These are phyloP conservation scores for Talaromyces albobiverticillius DNA, from an alignment of 2,329 filamentous ascomycete species.

Conservation along the genomic window DNA sequence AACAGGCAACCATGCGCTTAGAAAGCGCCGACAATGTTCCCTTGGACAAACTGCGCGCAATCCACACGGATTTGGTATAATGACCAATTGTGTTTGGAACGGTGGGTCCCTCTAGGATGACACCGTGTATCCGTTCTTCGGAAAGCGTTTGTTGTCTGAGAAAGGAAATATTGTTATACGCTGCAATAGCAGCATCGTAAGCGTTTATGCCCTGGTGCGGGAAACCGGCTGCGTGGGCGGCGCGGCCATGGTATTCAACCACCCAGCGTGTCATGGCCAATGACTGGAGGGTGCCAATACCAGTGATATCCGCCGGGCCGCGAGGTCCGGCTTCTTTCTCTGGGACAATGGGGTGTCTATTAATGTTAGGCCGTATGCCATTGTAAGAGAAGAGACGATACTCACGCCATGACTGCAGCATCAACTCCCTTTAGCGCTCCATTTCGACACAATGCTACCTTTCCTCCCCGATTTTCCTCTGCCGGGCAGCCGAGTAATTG, in stretches of 20 bases:
- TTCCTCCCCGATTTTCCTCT: not conserved
- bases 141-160: not conserved
- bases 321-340: not conserved
- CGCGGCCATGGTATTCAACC: not conserved
- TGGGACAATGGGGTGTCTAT: not conserved
- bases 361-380: not conserved
- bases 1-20: not conserved
- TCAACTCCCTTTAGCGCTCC: not conserved
- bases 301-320: not conserved
- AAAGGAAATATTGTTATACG: not conserved
- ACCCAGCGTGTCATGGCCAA: not conserved
- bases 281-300: not conserved
- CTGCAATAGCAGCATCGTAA: not conserved
- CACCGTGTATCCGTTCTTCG: not conserved
- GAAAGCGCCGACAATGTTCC: not conserved
- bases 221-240: not conserved
- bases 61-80: not conserved
- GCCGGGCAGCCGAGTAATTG: not conserved
- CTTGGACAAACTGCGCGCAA: not conserved
- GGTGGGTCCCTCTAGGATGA: not conserved
- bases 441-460: not conserved
- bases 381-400: not conserved
- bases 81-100: not conserved
- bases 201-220: not conserved
- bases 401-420: not conserved